Evolutionary conservation across 1,284 basidiomycete genomes (phyloP).

Genomic region (Irpex lacteus): DNA sequence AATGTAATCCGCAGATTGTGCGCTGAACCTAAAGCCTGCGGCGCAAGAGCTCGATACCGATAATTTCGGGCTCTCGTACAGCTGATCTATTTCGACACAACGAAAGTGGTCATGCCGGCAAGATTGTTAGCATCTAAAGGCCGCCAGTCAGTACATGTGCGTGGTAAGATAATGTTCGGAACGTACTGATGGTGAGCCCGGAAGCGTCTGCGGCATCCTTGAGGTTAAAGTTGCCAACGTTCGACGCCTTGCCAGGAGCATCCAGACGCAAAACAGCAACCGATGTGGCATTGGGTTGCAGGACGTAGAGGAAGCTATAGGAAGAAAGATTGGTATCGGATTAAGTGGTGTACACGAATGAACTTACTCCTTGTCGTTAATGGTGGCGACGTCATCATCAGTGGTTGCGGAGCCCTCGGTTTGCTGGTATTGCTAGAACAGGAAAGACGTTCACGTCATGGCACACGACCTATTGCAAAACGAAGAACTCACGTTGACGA

Average conservation of each 20-base stretch:
- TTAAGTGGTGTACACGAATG: neutral
- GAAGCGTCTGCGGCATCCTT: conserved; percentile 8
- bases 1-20: neutral
- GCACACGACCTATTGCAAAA: no score
- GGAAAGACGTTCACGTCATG: neutral
- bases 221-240: conserved; percentile 21
- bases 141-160: neutral
- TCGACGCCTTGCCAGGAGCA: conserved; percentile 23
- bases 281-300: conserved; percentile 23
- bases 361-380: conserved; percentile 30
- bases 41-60: no score
- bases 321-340: neutral
- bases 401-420: conserved; percentile 24
- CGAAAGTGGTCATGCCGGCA: neutral
- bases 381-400: conserved; percentile 27
- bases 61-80: neutral
- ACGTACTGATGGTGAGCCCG: conserved; percentile 22
- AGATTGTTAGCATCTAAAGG: neutral
- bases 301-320: conserved; percentile 26
- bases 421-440: conserved; percentile 24
- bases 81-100: neutral
- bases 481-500: conserved; percentile 36
- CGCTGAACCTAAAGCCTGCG: no score
- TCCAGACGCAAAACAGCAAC: conserved; percentile 26
- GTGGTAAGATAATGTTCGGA: neutral